These are phyloP conservation scores for Aspergillus transmontanensis DNA, from an alignment of 2,329 filamentous ascomycete genomes.

Conservation along the genomic window DNA sequence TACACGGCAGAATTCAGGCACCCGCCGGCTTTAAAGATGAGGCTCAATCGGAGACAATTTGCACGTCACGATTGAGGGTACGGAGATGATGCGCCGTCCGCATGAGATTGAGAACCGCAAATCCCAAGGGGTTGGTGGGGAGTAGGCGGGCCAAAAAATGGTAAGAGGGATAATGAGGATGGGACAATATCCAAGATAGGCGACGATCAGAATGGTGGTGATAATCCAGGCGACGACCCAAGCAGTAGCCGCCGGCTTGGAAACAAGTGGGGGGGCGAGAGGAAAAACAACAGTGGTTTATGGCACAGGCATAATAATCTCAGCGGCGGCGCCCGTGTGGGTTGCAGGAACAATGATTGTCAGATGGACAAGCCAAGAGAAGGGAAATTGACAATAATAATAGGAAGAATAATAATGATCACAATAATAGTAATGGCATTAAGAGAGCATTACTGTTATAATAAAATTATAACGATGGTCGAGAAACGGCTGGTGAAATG, in stretches of 20 bases:
- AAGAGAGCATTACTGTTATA: neutral
- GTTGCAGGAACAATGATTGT: neutral
- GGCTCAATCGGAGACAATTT: conserved; percentile 24
- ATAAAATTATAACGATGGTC: neutral
- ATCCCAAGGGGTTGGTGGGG: too few species aligned
- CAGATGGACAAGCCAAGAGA: neutral
- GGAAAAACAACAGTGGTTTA: conserved; percentile 1
- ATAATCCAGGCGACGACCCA: neutral
- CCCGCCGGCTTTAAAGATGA: conserved; percentile 15
- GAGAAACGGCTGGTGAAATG: neutral
- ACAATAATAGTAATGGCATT: neutral
- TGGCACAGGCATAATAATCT: conserved; percentile 3
- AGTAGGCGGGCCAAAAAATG: neutral
- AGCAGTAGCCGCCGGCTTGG: neutral
- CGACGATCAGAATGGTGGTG: conserved; percentile 2
- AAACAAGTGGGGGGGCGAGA: neutral
- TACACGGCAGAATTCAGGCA: conserved; percentile 9
- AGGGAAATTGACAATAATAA: conserved; percentile 1
- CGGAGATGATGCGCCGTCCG: conserved; percentile 7
- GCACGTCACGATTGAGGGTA: conserved; percentile 15
- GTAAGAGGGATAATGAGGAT: neutral
- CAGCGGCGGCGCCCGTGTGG: neutral
- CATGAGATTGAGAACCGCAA: conserved; percentile 6
- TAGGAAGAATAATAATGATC: neutral
- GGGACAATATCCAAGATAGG: neutral